Conservation (phyloP, 139 green algal species). For the Picochlorum sp. region DNA sequence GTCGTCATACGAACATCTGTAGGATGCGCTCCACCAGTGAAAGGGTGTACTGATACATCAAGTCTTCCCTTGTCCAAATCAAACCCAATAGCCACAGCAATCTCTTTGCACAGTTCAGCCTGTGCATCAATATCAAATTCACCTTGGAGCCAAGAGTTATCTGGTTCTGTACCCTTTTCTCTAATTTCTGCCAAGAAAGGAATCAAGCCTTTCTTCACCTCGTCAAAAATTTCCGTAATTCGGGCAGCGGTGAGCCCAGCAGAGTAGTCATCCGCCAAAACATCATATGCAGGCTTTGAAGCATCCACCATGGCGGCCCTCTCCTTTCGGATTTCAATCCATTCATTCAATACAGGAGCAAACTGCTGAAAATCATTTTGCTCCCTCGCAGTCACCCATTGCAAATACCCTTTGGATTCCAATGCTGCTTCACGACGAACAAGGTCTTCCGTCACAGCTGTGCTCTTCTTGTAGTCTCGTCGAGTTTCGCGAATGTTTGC, state of each 20-base stretch:
- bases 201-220: slow-evolving; percentile 56
- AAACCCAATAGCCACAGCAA: slow-evolving; percentile 69
- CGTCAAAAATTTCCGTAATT: slow-evolving; percentile 74
- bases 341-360: slow-evolving; percentile 69
- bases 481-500: slow-evolving; percentile 39
- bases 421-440: slow-evolving; percentile 58
- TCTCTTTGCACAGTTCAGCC: slow-evolving; percentile 37
- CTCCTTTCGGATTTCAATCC: slow-evolving; percentile 57
- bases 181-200: slow-evolving; percentile 57
- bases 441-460: slow-evolving; percentile 59
- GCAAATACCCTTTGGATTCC: slow-evolving; percentile 62
- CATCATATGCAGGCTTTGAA: slow-evolving; percentile 52
- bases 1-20: slow-evolving; percentile 90
- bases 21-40: slow-evolving; percentile 59
- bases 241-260: slow-evolving; percentile 62
- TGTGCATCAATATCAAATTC: slow-evolving; percentile 37
- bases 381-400: slow-evolving; percentile 70
- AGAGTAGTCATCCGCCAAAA: slow-evolving; percentile 83
- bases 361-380: slow-evolving; percentile 68
- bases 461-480: slow-evolving; percentile 31
- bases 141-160: slow-evolving; percentile 36
- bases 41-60: slow-evolving; percentile 76
- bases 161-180: slow-evolving; percentile 28
- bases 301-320: slow-evolving; percentile 30
- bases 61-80: slow-evolving; percentile 58